These are phyloP conservation scores for Rhizopogon roseolus DNA, from an alignment of 768 basidiomycete species.

Conservation along the genomic window DNA sequence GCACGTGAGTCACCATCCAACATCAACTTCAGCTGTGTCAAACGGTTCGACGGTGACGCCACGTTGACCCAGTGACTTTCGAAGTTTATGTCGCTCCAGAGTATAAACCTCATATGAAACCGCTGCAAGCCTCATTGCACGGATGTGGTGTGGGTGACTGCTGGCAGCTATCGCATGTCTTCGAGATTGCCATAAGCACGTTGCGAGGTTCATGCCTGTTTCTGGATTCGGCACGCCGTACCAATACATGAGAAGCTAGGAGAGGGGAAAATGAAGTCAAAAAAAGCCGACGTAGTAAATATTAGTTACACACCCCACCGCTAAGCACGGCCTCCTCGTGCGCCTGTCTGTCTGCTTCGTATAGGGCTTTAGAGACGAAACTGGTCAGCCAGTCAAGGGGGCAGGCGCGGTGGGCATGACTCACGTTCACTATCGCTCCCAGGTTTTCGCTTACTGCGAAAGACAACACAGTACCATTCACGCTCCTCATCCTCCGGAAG, in stretches of 20 bases:
- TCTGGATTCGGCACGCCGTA: constrained; percentile 76
- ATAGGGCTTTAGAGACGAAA: constrained; percentile 50
- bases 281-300: not conserved
- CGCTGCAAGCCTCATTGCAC: constrained; percentile 78
- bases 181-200: constrained; percentile 93
- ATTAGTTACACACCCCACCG: constrained; percentile 59
- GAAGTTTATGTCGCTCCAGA: constrained; percentile 70
- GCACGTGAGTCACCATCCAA: constrained; percentile 53
- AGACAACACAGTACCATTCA: constrained; percentile 92
- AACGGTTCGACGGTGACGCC: constrained; percentile 58
- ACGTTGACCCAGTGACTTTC: constrained; percentile 58
- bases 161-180: constrained; percentile 79
- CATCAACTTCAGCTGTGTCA: constrained; percentile 60
- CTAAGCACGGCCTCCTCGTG: constrained; percentile 91
- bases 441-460: constrained; percentile 70
- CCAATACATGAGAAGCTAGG: constrained; percentile 86
- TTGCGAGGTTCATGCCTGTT: constrained; percentile 86
- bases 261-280: constrained; percentile 5
- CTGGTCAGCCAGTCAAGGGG: not conserved
- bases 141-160: constrained; percentile 72
- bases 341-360: constrained; percentile 81
- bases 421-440: constrained; percentile 67
- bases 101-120: constrained; percentile 73
- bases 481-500: constrained; percentile 69
- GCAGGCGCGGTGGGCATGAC: constrained; percentile 13